phyloP scores from a whole-genome alignment of 345 rosid genomes.

The Physaria fendleri region DNA sequence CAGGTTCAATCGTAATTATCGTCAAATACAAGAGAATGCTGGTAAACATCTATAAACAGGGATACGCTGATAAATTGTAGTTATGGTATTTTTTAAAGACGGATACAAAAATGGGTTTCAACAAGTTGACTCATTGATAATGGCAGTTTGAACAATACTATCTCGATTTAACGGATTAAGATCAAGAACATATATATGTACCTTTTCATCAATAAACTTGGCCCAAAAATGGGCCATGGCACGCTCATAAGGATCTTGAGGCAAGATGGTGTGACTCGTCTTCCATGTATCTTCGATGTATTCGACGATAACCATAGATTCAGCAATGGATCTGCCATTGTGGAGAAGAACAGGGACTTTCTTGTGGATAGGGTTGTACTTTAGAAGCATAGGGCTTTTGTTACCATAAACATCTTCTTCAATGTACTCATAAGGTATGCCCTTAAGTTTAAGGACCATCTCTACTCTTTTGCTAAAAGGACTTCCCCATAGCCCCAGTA shows the following conservation, averaged over 20 bases:
- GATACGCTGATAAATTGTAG: no score
- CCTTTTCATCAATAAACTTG: constrained; percentile 45
- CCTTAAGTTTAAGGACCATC: constrained; percentile 46
- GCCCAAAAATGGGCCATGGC: constrained; percentile 57
- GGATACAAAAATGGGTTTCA: no score
- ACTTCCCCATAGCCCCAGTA: constrained; percentile 41
- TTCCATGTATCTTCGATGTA: constrained; percentile 56
- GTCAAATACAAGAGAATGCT: no score
- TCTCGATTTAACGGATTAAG: background rate
- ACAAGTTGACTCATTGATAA: no score
- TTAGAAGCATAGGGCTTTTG: constrained; percentile 41
- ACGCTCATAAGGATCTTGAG: constrained; percentile 39
- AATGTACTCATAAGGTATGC: constrained; percentile 37
- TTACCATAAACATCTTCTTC: constrained; percentile 41
- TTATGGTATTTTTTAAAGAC: no score
- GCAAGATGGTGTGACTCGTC: constrained; percentile 33
- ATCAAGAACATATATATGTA: constrained; percentile 10
- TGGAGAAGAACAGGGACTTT: constrained; percentile 53
- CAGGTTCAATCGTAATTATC: no score
- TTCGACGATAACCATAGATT: constrained; percentile 46
- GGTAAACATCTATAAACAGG: no score
- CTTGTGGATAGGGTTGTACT: constrained; percentile 43
- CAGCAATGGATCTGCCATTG: constrained; percentile 32
- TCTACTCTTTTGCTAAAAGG: constrained; percentile 41
- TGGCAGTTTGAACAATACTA: no score